A percentile compares a stretch with the other conserved stretches of the same genome.
Conservation (phyloP, 2,329 filamentous ascomycete genomes). For the Penicillium vulpinum region DNA sequence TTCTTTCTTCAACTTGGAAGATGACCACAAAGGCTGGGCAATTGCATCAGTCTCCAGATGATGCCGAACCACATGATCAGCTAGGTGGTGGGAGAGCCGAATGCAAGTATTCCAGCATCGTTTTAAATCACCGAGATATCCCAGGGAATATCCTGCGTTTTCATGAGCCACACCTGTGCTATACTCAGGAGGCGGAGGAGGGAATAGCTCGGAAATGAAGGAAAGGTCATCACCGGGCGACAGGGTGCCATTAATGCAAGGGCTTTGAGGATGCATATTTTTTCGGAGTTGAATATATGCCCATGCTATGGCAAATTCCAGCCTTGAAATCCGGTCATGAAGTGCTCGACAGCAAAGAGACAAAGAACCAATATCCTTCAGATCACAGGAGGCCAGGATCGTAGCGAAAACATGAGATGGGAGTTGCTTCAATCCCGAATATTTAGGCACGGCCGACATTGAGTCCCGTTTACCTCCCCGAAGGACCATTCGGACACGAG, state of each 20-base stretch:
- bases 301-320: slow-evolving; percentile 25
- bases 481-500: slow-evolving; percentile 18
- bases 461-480: slow-evolving; percentile 10
- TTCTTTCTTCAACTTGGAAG: slow-evolving; percentile 29
- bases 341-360: slow-evolving; percentile 23
- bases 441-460: slow-evolving; percentile 1
- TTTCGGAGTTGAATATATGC: slow-evolving; percentile 23
- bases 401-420: slow-evolving; percentile 20
- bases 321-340: slow-evolving; percentile 17
- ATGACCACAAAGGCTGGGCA: slow-evolving; percentile 20
- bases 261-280: neutral
- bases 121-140: slow-evolving; percentile 26
- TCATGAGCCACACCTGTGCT: slow-evolving; percentile 14
- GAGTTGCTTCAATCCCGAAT: slow-evolving; percentile 23
- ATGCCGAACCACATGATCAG: slow-evolving; percentile 23
- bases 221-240: slow-evolving; percentile 28
- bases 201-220: slow-evolving; percentile 29
- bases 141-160: slow-evolving; percentile 28
- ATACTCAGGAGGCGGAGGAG: slow-evolving; percentile 30
- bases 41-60: slow-evolving; percentile 24
- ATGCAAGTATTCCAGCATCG: slow-evolving; percentile 31
- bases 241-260: neutral
- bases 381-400: slow-evolving; percentile 20
- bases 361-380: slow-evolving; percentile 23
- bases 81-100: slow-evolving; percentile 27